phyloP scores from a whole-genome alignment of 352 stramenopile genomes.

The Globisporangium camurandrum region DNA sequence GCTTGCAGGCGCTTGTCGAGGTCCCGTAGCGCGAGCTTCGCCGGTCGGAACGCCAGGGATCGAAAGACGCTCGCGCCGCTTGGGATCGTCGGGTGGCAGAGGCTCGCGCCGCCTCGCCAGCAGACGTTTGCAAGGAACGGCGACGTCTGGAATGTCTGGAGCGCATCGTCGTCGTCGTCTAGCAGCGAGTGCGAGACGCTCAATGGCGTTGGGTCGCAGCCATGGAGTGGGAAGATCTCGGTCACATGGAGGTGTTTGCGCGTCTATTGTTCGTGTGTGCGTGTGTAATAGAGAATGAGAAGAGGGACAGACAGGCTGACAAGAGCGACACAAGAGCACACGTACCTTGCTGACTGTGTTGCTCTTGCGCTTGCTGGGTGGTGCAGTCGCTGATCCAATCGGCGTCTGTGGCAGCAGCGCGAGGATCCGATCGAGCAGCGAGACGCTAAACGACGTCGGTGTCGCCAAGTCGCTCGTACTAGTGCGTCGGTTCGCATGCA shows the following conservation, averaged over 20 bases:
- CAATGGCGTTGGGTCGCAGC: slow-evolving; percentile 45
- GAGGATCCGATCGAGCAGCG: slow-evolving; percentile 64
- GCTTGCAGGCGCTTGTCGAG: slow-evolving; percentile 59
- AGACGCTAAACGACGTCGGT: slow-evolving; percentile 55
- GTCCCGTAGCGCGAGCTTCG: slow-evolving; percentile 63
- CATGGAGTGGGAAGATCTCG: slow-evolving; percentile 62
- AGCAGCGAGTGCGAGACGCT: slow-evolving; percentile 6
- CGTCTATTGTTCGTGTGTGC: slow-evolving; percentile 13
- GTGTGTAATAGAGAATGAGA: not conserved
- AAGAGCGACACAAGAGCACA: slow-evolving; percentile 8
- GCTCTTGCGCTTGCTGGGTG: not conserved
- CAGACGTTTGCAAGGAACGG: slow-evolving; percentile 49
- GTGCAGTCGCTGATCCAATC: not conserved
- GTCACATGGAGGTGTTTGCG: slow-evolving; percentile 35
- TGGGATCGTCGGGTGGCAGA: slow-evolving; percentile 46
- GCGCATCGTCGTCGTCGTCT: slow-evolving; percentile 8
- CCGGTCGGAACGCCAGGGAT: slow-evolving; percentile 50
- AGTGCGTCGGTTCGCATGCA: too few relatives aligned
- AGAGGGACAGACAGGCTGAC: too few relatives aligned
- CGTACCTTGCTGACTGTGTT: slow-evolving; percentile 8
- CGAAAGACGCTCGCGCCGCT: slow-evolving; percentile 47
- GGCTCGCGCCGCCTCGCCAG: slow-evolving; percentile 58
- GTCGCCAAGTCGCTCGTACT: slow-evolving; percentile 61
- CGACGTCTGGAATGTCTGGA: slow-evolving; percentile 26
- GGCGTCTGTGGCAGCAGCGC: slow-evolving; percentile 50